These are phyloP conservation scores for Acanthamoeba rhysodes DNA, from an alignment of 208 protist species.

Conservation along the genomic window DNA sequence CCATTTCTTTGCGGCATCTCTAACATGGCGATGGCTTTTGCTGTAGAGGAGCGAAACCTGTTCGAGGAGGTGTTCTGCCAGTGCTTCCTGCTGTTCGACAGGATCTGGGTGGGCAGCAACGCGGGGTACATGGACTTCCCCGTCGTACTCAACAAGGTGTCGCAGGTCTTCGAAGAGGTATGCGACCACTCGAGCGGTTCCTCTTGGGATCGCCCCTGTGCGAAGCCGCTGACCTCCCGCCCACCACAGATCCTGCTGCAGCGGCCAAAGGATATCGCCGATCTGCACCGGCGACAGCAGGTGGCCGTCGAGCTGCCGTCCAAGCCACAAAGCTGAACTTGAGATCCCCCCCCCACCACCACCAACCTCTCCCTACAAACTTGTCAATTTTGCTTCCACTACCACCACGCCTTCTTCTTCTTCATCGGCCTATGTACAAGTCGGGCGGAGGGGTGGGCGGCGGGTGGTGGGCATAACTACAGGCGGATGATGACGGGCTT, in stretches of 20 bases:
- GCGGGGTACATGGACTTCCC: slow-evolving; percentile 59
- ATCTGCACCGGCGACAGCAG: background rate
- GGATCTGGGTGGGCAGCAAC: slow-evolving; percentile 35
- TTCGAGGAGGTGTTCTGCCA: slow-evolving; percentile 51
- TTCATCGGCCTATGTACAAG: too few relatives aligned
- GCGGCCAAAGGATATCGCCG: background rate
- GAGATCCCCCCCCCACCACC: background rate
- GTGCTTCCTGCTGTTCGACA: slow-evolving; percentile 32
- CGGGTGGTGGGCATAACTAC: background rate
- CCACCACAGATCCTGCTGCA: background rate
- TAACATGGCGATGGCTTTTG: background rate
- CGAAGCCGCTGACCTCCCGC: too few relatives aligned
- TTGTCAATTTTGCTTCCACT: too few relatives aligned
- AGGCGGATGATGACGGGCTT: slow-evolving; percentile 68
- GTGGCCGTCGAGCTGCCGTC: background rate
- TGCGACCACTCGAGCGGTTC: background rate
- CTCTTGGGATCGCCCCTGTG: background rate
- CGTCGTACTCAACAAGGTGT: slow-evolving; percentile 3
- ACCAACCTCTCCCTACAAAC: too few relatives aligned
- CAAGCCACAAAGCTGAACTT: background rate
- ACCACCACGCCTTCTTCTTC: too few relatives aligned
- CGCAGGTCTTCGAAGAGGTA: slow-evolving; percentile 28
- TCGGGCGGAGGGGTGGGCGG: too few relatives aligned
- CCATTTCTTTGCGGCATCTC: background rate
- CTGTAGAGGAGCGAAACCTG: slow-evolving; percentile 20